Evolutionary conservation across 495 filamentous ascomycete species (phyloP), one percentile per base, ranked within the genome.

Genomic region (Delitschia confertaspora): DNA sequence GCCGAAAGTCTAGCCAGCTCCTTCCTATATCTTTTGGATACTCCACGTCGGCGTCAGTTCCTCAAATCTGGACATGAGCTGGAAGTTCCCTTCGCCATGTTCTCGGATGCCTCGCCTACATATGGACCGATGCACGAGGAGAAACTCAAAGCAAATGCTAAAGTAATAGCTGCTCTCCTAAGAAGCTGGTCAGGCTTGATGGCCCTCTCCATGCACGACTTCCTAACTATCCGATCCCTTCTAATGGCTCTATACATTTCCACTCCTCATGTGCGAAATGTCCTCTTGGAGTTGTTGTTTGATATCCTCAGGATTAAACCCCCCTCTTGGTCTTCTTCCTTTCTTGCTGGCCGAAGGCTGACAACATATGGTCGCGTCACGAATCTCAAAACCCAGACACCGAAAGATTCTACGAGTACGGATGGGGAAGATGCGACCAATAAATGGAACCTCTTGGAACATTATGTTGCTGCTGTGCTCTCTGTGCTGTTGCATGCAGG

Each of bases 271-370:
- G 70, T 80, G 57, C 77, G 68, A 55, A 83, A 54, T 26, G 52
- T 65, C 6, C 67, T 95, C 31, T 68, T 96, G 49, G 91, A 96
- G 54, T 67, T 98, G 4, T 65, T 98, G 30, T 95, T 89, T 60
- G 86, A 88, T 44, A 76, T 95, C 17, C 71, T 98, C 46, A 79
- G 87, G 31, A 95, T 98, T 59, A 95, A 94, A 56, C 79, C 88
- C 16, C 91, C 91, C 4, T 89, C 87, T 0, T 98, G 93, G 93
- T 89, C 89, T 19, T 86, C 86, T 0, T 93, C 87, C 14, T 98
- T 94, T 57, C 73, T 98, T 33, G 91, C 93, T 26, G 91, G 93
- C 5, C 74, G 91, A 50, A 71, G 93, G 40, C 74, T 96, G 24
- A 98, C 91, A 11, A 96, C 65, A 8, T 96, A 96, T 61, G 88